These are phyloP conservation scores for Lasiodiplodia sp. DNA, from an alignment of 2,329 filamentous ascomycete species.

Conservation along the genomic window DNA sequence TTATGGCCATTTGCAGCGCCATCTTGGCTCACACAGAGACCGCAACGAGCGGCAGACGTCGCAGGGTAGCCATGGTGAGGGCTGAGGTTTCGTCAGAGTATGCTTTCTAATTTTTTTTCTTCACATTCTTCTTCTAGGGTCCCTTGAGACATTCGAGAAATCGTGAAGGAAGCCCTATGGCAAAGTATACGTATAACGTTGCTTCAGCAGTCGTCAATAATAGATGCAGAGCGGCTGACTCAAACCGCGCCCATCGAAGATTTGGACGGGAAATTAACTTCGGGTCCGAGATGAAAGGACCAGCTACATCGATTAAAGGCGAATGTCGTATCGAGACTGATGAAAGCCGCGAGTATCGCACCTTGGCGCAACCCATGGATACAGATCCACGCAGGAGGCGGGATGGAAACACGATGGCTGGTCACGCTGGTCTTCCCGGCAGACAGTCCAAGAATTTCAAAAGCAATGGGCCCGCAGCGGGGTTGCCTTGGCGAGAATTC, in stretches of 20 bases:
- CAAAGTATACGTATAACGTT: too few species aligned
- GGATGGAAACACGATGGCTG: background rate
- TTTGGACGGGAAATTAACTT: background rate
- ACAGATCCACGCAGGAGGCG: background rate
- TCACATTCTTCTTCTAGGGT: too few species aligned
- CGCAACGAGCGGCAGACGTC: too few species aligned
- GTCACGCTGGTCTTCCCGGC: background rate
- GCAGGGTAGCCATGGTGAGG: too few species aligned
- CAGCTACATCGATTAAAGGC: background rate
- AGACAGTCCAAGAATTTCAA: background rate
- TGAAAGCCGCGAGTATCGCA: background rate
- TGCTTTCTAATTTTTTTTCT: too few species aligned
- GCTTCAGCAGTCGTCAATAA: too few species aligned
- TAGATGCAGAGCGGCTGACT: background rate
- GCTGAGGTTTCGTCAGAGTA: too few species aligned
- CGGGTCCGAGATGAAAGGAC: background rate
- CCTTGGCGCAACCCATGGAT: background rate
- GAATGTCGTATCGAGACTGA: background rate
- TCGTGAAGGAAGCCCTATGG: too few species aligned
- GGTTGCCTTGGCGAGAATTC: slow-evolving; percentile 7
- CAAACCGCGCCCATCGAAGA: background rate
- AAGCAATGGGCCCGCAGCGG: background rate
- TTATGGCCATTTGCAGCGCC: background rate
- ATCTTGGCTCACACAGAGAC: background rate
- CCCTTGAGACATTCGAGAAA: too few species aligned